These are phyloP conservation scores for Quillaja saponaria DNA, from an alignment of 306 rosid species.

Conservation along the genomic window DNA sequence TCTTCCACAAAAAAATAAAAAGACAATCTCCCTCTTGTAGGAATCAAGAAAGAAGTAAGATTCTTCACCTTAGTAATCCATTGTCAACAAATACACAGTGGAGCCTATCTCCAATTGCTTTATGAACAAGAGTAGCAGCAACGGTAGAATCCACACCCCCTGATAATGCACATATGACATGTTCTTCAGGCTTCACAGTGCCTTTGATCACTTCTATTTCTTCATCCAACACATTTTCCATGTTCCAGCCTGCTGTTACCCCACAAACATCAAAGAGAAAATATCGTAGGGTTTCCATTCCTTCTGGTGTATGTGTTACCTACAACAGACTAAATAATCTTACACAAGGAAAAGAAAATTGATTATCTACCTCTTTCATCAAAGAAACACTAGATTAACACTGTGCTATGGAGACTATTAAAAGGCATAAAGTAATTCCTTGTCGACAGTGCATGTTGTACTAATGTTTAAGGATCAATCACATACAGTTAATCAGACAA, in stretches of 20 bases:
- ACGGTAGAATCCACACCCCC: slow-evolving; percentile 99
- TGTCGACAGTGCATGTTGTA: not conserved
- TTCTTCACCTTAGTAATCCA: slow-evolving; percentile 79
- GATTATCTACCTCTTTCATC: no score
- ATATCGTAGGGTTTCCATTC: slow-evolving; percentile 71
- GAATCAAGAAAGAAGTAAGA: not conserved
- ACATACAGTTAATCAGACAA: no score
- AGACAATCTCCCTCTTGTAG: not conserved
- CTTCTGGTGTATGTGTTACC: slow-evolving; percentile 92
- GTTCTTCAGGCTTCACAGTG: slow-evolving; percentile 62
- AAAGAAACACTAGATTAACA: no score
- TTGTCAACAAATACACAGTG: slow-evolving; percentile 96
- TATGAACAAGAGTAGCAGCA: slow-evolving; percentile 92
- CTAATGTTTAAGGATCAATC: no score
- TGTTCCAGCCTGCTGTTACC: slow-evolving; percentile 73
- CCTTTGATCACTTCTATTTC: slow-evolving; percentile 68
- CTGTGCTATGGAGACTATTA: no score
- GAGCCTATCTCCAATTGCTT: slow-evolving; percentile 91
- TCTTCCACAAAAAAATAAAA: not conserved
- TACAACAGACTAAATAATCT: slow-evolving; percentile 17
- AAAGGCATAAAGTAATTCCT: no score
- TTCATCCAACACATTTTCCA: slow-evolving; percentile 84
- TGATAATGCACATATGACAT: slow-evolving; percentile 85
- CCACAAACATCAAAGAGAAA: slow-evolving; percentile 80
- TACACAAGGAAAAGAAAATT: not conserved